Conservation (phyloP, 257 asterid genomes). For the Plantago major region DNA sequence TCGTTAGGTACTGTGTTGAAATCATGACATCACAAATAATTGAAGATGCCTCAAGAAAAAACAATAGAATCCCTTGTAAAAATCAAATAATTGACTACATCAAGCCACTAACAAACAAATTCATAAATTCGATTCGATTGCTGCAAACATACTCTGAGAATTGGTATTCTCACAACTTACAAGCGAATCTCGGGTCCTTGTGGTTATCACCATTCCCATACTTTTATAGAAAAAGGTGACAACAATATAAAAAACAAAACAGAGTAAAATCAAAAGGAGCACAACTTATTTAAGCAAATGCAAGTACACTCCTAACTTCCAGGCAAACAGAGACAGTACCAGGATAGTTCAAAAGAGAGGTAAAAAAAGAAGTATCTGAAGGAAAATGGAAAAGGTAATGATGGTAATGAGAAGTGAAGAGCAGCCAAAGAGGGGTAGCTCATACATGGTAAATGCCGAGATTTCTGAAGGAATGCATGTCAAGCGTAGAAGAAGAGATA, state of each 20-base stretch:
- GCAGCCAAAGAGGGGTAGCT: constrained; percentile 19
- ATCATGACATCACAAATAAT: constrained; percentile 1
- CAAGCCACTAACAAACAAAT: constrained; percentile 4
- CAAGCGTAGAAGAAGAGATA: constrained; percentile 35
- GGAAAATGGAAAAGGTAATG: constrained; percentile 7
- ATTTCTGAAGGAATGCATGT: constrained; percentile 17
- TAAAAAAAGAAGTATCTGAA: not conserved
- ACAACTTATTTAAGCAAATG: constrained; percentile 1
- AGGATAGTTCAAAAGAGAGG: not conserved
- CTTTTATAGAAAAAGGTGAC: not conserved
- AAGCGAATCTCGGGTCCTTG: not conserved
- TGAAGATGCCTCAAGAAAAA: not conserved
- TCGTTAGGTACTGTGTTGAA: constrained; percentile 1
- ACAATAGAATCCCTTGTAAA: not conserved
- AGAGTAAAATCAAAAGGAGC: not conserved
- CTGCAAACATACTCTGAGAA: not conserved
- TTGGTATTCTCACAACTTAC: not conserved
- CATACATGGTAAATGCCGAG: constrained; percentile 14
- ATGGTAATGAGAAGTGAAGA: constrained; percentile 19
- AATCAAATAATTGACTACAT: not conserved
- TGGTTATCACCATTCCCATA: constrained; percentile 2
- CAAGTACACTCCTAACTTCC: constrained; percentile 3
- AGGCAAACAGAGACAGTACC: constrained; percentile 5
- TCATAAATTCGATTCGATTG: not conserved
- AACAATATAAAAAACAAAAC: constrained; percentile 1